Conservation (phyloP, 768 basidiomycete genomes). For the Candolleomyces aberdarensis region DNA sequence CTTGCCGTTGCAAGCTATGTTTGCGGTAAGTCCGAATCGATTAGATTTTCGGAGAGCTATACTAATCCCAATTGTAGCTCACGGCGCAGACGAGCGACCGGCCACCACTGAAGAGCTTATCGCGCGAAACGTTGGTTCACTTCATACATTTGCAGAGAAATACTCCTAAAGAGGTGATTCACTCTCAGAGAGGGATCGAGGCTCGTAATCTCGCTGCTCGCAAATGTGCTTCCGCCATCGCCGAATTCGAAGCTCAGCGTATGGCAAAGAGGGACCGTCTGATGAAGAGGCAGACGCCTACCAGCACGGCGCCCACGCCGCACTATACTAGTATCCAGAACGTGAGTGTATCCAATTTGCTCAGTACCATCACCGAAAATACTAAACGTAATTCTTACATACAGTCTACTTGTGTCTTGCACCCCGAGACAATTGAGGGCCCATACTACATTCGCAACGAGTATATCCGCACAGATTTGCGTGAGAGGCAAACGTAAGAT, state of each 20-base stretch:
- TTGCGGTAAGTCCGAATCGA: neutral
- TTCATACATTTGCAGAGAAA: neutral
- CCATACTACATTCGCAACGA: slow-evolving; percentile 44
- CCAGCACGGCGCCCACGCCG: slow-evolving; percentile 5
- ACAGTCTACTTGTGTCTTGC: slow-evolving; percentile 52
- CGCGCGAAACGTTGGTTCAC: neutral
- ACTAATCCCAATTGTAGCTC: neutral
- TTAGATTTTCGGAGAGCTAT: neutral
- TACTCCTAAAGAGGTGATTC: neutral
- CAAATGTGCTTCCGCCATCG: slow-evolving; percentile 7
- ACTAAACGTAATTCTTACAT: neutral
- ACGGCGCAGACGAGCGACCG: neutral
- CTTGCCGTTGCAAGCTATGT: slow-evolving; percentile 1
- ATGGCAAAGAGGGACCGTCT: slow-evolving; percentile 6
- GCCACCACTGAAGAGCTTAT: neutral
- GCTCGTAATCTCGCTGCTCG: slow-evolving; percentile 3
- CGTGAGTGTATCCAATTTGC: neutral
- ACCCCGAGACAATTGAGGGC: slow-evolving; percentile 53
- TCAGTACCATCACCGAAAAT: slow-evolving; percentile 15
- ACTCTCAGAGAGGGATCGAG: neutral
- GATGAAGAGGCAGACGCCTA: slow-evolving; percentile 11
- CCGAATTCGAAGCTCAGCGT: slow-evolving; percentile 7
- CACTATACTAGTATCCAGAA: slow-evolving; percentile 7
- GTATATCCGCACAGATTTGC: slow-evolving; percentile 6
- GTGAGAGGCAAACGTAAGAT: slow-evolving; percentile 4